These are phyloP conservation scores for Penicillium nordicum DNA, from an alignment of 2,329 filamentous ascomycete species.

Conservation along the genomic window DNA sequence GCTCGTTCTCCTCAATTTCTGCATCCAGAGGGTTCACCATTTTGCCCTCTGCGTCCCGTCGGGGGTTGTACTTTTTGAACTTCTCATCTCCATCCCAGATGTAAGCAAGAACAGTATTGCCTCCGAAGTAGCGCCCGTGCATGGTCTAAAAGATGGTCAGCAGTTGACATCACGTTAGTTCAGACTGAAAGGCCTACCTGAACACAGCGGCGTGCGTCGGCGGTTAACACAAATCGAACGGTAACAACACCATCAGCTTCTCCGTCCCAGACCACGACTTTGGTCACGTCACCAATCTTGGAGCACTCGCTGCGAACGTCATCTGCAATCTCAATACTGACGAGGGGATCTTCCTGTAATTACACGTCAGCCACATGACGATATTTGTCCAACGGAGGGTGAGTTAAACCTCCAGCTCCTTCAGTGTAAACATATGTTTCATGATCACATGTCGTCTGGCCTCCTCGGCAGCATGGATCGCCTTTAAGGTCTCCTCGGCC, in stretches of 20 bases:
- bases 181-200: slow-evolving; percentile 32
- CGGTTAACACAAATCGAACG: slow-evolving; percentile 71
- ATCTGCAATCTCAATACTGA: slow-evolving; percentile 86
- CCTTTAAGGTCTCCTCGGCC: not conserved
- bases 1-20: slow-evolving; percentile 46
- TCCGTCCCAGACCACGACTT: slow-evolving; percentile 83
- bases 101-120: slow-evolving; percentile 67
- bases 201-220: slow-evolving; percentile 70
- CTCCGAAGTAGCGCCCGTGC: slow-evolving; percentile 76
- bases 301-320: slow-evolving; percentile 87
- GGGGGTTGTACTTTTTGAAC: slow-evolving; percentile 64
- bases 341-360: slow-evolving; percentile 67
- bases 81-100: slow-evolving; percentile 68
- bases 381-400: not conserved
- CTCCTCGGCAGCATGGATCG: not conserved
- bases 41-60: slow-evolving; percentile 30
- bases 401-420: slow-evolving; percentile 64
- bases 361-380: slow-evolving; percentile 16
- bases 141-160: slow-evolving; percentile 51
- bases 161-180: not conserved
- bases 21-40: slow-evolving; percentile 39
- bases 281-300: slow-evolving; percentile 83
- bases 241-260: slow-evolving; percentile 82
- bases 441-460: slow-evolving; percentile 64
- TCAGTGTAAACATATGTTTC: slow-evolving; percentile 86